Evolutionary conservation across 305 asterid genomes (phyloP).

Genomic region (Fraxinus angustifolia): DNA sequence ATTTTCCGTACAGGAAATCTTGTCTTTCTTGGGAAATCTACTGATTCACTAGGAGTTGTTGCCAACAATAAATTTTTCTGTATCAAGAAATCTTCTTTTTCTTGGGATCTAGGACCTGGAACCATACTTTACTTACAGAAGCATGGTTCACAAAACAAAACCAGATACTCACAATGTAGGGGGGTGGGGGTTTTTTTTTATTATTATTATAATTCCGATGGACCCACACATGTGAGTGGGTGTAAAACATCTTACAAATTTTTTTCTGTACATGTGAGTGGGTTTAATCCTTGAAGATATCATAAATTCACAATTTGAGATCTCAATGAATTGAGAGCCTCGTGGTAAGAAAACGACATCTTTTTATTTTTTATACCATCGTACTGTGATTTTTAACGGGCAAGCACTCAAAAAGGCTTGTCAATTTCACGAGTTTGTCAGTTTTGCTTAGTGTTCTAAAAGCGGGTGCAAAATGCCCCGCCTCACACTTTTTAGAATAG

Average conservation of each 20-base stretch:
- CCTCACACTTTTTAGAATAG: neutral
- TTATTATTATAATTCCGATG: no score
- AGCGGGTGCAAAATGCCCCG: no score
- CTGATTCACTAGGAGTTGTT: neutral
- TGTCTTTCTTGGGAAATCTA: neutral
- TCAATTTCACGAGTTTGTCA: neutral
- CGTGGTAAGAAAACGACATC: neutral
- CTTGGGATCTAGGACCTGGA: neutral
- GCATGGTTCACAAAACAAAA: no score
- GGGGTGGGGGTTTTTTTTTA: no score
- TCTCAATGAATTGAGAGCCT: neutral
- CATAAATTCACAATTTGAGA: neutral
- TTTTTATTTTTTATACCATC: neutral
- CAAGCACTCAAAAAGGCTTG: neutral
- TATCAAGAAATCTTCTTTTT: neutral
- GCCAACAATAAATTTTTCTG: neutral
- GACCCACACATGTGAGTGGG: no score
- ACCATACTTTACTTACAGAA: no score
- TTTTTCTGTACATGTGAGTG: no score
- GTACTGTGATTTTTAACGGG: neutral
- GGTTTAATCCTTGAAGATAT: neutral
- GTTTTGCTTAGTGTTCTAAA: neutral
- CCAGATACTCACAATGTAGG: no score
- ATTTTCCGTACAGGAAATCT: neutral
- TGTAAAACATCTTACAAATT: no score